Base-by-base conservation (phyloP, 768 basidiomycete genomes). In the Candolleomyces eurysporus region DNA sequence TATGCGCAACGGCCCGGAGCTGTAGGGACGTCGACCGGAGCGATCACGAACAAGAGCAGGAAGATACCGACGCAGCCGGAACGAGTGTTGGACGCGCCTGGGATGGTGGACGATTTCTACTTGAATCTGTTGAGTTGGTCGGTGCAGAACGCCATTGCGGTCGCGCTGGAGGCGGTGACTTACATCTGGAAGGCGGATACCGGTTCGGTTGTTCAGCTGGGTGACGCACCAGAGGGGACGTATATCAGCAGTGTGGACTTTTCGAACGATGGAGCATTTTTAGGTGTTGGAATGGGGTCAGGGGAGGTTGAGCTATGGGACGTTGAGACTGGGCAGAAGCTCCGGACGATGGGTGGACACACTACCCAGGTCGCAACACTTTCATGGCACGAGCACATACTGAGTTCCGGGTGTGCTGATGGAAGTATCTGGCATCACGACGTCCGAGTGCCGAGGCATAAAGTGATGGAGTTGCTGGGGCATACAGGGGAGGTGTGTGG, bases 221-320 rank as follows among this genome's bases (percentile, higher is more conserved):
- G 87, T 11, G 89, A 92, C 62, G 88, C 87, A 0, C 86, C 89
- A 0, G 88, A 90, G 46, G 89, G 88, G 11, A 81, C 86, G 0
- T 92, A 90, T 61, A 87, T 92, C 52, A 85, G 90, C 42, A 83
- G 86, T 22, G 83, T 94, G 56, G 88, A 90, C 65, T 94, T 91
- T 69, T 91, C 91, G 9, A 85, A 84, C 22, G 91, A 91, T 66
- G 91, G 91, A 2, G 82, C 84, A 10, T 96, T 90, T 75, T 79
- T 98, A 21, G 93, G 90, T 2, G 76, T 96, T 39, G 95, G 94
- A 0, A 76, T 88, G 36, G 89, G 91, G 5, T 83, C 79, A 0
- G 96, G 96, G 0, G 88, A 90, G 4, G 91, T 98, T 42, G 94
- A 97, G 75, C 83, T 98, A n/a, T 97, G 95, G 92, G 96, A 98